phyloP scores from a whole-genome alignment of 305 asterid genomes.

The Rubia balearica region DNA sequence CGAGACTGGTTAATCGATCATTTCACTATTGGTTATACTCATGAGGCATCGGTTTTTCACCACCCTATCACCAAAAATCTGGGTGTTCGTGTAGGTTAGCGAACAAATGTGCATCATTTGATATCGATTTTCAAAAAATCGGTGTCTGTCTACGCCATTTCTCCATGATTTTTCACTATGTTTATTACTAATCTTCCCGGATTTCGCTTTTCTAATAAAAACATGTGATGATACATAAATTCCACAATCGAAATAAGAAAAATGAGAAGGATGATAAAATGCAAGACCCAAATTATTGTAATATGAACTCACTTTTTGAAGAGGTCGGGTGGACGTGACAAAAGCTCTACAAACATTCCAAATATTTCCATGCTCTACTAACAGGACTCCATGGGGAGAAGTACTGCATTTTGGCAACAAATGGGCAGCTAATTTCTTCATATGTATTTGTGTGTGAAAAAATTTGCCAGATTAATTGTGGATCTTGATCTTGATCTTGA shows the following conservation, averaged over 20 bases:
- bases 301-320: conserved; percentile 34
- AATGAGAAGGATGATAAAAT: background rate
- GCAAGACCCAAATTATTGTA: background rate
- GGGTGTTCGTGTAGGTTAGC: too few species aligned
- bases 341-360: conserved; percentile 38
- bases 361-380: conserved; percentile 14
- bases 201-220: background rate
- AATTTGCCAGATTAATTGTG: background rate
- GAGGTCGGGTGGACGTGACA: conserved; percentile 44
- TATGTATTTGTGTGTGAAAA: background rate
- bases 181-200: background rate
- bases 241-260: background rate
- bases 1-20: too few species aligned
- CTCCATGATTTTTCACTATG: too few species aligned
- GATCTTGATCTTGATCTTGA: background rate
- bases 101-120: too few species aligned
- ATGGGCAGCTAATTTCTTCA: conserved; percentile 21
- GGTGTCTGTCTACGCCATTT: too few species aligned
- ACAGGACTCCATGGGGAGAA: conserved; percentile 11
- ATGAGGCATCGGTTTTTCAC: too few species aligned
- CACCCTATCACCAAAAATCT: too few species aligned
- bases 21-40: too few species aligned
- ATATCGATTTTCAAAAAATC: too few species aligned
- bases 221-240: background rate
- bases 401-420: conserved; percentile 28